Base-by-base conservation (phyloP, 345 rosid species). In the Acer yangbiense region DNA sequence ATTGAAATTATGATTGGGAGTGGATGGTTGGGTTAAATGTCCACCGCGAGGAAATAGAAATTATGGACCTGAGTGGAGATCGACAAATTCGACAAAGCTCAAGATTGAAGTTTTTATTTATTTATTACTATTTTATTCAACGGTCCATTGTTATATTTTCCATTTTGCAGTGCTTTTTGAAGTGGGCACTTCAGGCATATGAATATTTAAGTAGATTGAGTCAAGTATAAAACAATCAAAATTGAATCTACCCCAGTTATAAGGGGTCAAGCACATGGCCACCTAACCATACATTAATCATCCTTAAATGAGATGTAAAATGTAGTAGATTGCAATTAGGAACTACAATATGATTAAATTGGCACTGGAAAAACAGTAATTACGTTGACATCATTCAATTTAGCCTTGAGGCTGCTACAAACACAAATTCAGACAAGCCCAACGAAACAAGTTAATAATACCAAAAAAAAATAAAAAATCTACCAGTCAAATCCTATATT, bases 191-290 rank as follows among this genome's bases (percentile, higher is more conserved):
- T 20, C 18, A 43, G 2, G 13, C 46, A 2, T 44, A 2, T 23
- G 9, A 44, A 43, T 44, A 68, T 20, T 43, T 23, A 44, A 20
- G 17, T 13, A 68, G 46, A 21, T n/a, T 21, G 21, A 54, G 46
- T 10, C 39, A 20, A 68, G 13, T 25, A 23, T 10, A n/a, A 29
- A 32, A 71, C 29, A 17, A 71, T 9, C 7, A 71, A 70, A 17
- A 48, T 20, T 70, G 20, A 70, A 54, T 55, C 74, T 32, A 7
- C 10, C 21, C 13, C n/a, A 29, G 18, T 21, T 23, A 69, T 25
- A 69, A 48, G 41, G 10, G 13, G 72, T 6, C 41, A 25, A 46
- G 41, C 32, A 23, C 73, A 69, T 48, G 41, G 54, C 73, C 73
- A 50, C 60, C 29, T 8, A 25, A 25, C 41, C 41, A 1, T 69